Evolutionary conservation across 2,329 filamentous ascomycete species (phyloP), one percentile per base, ranked within the genome.

Genomic region (Talaromyces amestolkiae): DNA sequence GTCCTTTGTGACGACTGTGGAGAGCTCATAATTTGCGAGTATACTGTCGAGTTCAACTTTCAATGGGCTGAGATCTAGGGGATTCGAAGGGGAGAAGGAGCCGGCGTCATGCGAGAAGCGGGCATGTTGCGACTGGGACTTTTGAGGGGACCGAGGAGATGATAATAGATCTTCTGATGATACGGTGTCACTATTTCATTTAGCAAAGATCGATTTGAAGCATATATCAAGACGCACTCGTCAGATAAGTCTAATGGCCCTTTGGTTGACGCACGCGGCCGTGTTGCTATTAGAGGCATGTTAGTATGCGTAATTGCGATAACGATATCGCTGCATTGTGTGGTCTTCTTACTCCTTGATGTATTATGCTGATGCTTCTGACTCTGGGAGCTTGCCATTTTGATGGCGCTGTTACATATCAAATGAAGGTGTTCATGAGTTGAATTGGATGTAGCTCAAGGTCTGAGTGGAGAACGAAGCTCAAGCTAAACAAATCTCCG

Each of bases 191-290:
- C 77, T 77, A 60, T 4, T 49, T 37, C 61, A n/a, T 66, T 72
- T 61, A 71, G 70, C n/a, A 43, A 9, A 47, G 11, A n/a, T 31
- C 9, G 10, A 37, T 49, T 33, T 1, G 17, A 31, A 47, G 11
- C 10, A 51, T 11, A 53, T 47, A 24, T 77, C 17, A n/a, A 17
- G 45, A 63, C 87, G 78, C 83, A 94, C 90, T 94, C 90, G 68
- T 89, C 87, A 68, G 72, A 69, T 64, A 82, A 80, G 72, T 95
- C 92, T 22, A 96, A 81, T 3, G 92, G 92, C 0, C 91, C 92
- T 76, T 88, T 91, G 4, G 92, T 95, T 53, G 89, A 76, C 69
- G 77, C 77, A 70, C 78, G 77, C 67, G 77, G 78, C 59, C 78
- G 74, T 49, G 75, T 75, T 70, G 78, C 78, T 80, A 69, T 51